These are phyloP conservation scores for Kwoniella pini DNA, from an alignment of 768 basidiomycete species.

Conservation along the genomic window DNA sequence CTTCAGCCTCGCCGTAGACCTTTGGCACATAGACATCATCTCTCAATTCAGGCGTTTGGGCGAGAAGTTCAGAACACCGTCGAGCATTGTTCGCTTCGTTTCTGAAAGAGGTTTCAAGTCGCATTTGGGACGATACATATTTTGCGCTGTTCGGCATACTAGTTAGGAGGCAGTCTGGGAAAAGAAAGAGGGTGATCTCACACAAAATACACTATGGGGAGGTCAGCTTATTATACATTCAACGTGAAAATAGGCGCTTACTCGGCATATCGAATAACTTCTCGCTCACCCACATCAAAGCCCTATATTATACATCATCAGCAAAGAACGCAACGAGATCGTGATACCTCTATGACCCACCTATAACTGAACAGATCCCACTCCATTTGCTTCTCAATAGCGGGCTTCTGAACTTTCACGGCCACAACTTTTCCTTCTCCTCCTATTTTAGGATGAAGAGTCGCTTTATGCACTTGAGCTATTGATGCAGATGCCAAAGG, in stretches of 20 bases:
- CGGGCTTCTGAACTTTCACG: conserved; percentile 88
- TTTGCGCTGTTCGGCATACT: conserved; percentile 37
- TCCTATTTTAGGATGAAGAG: conserved; percentile 56
- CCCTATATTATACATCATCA: conserved; percentile 37
- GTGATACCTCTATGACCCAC: conserved; percentile 28
- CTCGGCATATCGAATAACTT: conserved; percentile 76
- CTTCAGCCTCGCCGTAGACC: conserved; percentile 48
- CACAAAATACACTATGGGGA: conserved; percentile 38
- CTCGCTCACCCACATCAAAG: conserved; percentile 56
- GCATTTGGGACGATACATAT: conserved; percentile 71
- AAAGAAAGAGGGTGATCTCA: conserved; percentile 2
- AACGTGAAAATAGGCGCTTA: conserved; percentile 21
- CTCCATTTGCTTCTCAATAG: conserved; percentile 79
- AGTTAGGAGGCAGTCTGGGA: neutral
- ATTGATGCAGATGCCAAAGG: conserved; percentile 87
- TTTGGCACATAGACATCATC: conserved; percentile 74
- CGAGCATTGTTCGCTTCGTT: conserved; percentile 76
- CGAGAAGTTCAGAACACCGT: conserved; percentile 68
- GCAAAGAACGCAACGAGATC: too few relatives aligned
- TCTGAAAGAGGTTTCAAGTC: conserved; percentile 78
- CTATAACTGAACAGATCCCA: conserved; percentile 58
- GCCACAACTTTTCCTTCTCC: conserved; percentile 67
- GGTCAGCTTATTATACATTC: conserved; percentile 7
- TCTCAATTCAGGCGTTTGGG: conserved; percentile 68
- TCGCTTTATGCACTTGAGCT: conserved; percentile 86